Percentiles rank a stretch among this genome's conserved stretches.
Conservation (phyloP, 2,329 filamentous ascomycete genomes). For the Botrytis deweyae region DNA sequence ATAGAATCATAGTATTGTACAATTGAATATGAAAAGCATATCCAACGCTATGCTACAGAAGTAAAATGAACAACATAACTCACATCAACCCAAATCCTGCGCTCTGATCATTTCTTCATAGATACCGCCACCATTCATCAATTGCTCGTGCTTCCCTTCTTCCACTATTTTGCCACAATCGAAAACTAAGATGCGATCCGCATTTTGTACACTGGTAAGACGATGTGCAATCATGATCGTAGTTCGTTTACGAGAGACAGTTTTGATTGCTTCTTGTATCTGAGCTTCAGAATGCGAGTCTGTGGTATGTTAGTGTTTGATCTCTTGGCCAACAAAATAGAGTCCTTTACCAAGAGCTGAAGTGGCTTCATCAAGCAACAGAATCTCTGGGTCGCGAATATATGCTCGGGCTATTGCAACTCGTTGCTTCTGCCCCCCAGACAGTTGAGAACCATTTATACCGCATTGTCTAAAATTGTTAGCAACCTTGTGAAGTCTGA, state of each 20-base stretch:
- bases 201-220: conserved; percentile 55
- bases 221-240: conserved; percentile 59
- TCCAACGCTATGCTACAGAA: not conserved
- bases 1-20: not conserved
- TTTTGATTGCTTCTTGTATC: conserved; percentile 65
- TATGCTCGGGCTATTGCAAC: conserved; percentile 76
- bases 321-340: not conserved
- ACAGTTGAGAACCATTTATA: conserved; percentile 71
- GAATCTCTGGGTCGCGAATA: conserved; percentile 66
- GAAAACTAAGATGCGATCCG: conserved; percentile 57
- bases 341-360: conserved; percentile 68
- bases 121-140: conserved; percentile 52
- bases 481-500: not conserved
- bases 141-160: conserved; percentile 52
- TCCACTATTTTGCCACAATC: conserved; percentile 55
- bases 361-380: conserved; percentile 81
- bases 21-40: not conserved
- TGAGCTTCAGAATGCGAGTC: conserved; percentile 55
- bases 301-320: not conserved
- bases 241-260: conserved; percentile 51
- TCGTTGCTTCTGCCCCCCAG: conserved; percentile 77
- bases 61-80: not conserved
- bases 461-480: conserved; percentile 49
- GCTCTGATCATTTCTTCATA: conserved; percentile 40
- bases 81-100: conserved; percentile 25